These are phyloP conservation scores for Ophiosphaerella korrae DNA, from an alignment of 2,329 filamentous ascomycete genomes.

Conservation along the genomic window DNA sequence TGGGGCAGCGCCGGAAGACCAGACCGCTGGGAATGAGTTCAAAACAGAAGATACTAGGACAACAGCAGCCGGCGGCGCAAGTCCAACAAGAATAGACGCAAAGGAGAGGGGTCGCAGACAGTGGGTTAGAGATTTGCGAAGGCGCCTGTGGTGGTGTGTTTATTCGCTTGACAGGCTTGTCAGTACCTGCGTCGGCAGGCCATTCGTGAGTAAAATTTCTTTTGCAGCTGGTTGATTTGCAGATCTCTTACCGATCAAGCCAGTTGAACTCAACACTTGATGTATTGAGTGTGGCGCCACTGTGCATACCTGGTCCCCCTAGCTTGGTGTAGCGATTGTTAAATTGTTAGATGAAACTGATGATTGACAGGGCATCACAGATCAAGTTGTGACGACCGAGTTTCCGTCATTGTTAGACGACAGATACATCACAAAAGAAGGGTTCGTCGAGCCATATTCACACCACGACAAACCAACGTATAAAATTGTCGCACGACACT, in stretches of 20 bases:
- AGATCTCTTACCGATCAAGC: neutral
- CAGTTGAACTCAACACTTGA: neutral
- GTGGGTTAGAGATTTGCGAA: slow-evolving; percentile 83
- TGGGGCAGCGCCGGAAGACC: slow-evolving; percentile 46
- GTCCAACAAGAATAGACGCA: slow-evolving; percentile 50
- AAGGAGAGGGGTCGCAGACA: slow-evolving; percentile 71
- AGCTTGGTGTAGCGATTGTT: neutral
- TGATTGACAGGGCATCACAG: slow-evolving; percentile 68
- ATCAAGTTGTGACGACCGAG: slow-evolving; percentile 93
- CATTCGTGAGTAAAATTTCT: slow-evolving; percentile 62
- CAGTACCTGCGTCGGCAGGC: slow-evolving; percentile 88
- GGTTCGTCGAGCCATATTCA: slow-evolving; percentile 67
- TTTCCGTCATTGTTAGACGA: slow-evolving; percentile 91
- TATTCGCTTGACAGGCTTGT: slow-evolving; percentile 96
- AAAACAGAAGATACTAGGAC: slow-evolving; percentile 38
- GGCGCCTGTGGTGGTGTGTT: slow-evolving; percentile 94
- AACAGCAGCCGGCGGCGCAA: slow-evolving; percentile 22
- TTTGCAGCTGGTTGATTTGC: neutral
- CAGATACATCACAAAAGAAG: slow-evolving; percentile 79
- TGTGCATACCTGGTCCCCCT: neutral
- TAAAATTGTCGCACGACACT: slow-evolving; percentile 89
- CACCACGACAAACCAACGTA: slow-evolving; percentile 74
- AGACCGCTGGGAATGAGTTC: slow-evolving; percentile 24
- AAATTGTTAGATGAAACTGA: slow-evolving; percentile 10
- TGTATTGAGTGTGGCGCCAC: neutral